Conservation (phyloP, 1,284 basidiomycete genomes). For the Phlebopus sp. region DNA sequence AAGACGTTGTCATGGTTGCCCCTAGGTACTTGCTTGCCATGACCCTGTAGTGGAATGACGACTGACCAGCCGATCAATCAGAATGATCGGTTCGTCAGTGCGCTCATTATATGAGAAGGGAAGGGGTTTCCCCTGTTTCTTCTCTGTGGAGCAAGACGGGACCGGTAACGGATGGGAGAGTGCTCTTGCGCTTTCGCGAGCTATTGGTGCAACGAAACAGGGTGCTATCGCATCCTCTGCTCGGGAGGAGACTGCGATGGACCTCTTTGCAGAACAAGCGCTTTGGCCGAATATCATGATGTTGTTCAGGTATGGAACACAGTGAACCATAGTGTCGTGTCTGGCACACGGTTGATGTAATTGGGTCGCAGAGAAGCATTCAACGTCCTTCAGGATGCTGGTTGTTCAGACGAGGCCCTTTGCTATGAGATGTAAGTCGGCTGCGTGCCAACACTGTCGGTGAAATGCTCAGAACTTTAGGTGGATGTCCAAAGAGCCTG, state of each 20-base stretch:
- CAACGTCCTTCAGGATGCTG: constrained; percentile 59
- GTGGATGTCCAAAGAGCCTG: constrained; percentile 74
- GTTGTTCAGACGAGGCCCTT: constrained; percentile 64
- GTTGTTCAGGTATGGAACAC: constrained; percentile 47
- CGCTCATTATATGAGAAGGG: constrained; percentile 59
- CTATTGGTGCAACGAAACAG: constrained; percentile 60
- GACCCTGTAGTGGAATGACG: background rate
- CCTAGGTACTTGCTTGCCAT: constrained; percentile 36
- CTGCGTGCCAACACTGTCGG: background rate
- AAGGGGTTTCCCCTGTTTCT: constrained; percentile 63
- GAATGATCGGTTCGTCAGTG: constrained; percentile 66
- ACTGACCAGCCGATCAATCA: constrained; percentile 22
- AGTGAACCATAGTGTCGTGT: background rate
- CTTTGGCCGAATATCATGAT: constrained; percentile 68
- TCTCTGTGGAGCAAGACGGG: constrained; percentile 63
- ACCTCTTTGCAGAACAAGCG: constrained; percentile 64
- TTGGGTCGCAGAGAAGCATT: constrained; percentile 51
- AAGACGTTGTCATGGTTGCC: constrained; percentile 66
- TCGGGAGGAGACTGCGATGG: constrained; percentile 65
- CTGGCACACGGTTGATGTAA: background rate
- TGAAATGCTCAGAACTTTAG: constrained; percentile 30
- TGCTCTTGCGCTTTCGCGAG: constrained; percentile 54
- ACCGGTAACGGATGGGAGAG: constrained; percentile 45
- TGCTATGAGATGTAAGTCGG: constrained; percentile 60
- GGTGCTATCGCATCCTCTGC: constrained; percentile 66